phyloP scores from a whole-genome alignment of 1,284 basidiomycete genomes.

The Ganoderma sp. region DNA sequence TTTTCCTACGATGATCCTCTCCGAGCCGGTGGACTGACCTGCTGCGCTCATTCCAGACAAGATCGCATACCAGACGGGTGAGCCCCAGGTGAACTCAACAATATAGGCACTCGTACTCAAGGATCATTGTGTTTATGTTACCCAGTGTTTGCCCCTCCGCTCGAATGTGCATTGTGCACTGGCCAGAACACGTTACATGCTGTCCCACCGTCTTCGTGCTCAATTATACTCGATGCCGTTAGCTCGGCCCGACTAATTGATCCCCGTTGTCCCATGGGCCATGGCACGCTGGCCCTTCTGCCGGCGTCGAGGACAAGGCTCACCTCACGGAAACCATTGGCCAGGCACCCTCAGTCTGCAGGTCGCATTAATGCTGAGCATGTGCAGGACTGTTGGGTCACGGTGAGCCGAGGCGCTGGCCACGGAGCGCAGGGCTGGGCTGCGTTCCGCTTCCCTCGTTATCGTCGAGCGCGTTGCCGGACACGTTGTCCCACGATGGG shows the following conservation, averaged over 20 bases:
- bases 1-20: background rate
- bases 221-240: conserved; percentile 2
- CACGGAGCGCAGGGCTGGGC: conserved; percentile 1
- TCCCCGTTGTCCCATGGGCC: background rate
- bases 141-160: background rate
- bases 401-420: conserved; percentile 1
- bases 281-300: background rate
- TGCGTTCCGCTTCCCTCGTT: conserved; percentile 12
- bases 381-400: background rate
- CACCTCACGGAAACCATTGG: background rate
- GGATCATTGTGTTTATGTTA: background rate
- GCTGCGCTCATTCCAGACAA: background rate
- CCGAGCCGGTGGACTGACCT: background rate
- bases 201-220: background rate
- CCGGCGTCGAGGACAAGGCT: background rate
- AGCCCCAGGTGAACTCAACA: background rate
- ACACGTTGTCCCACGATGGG: conserved; percentile 9
- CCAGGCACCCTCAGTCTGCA: background rate
- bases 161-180: background rate
- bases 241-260: background rate
- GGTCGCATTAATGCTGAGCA: no score
- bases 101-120: background rate
- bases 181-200: background rate
- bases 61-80: background rate
- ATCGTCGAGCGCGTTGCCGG: conserved; percentile 4